Conservation (phyloP, 139 green algal genomes). For the Picochlorum costavermella region DNA sequence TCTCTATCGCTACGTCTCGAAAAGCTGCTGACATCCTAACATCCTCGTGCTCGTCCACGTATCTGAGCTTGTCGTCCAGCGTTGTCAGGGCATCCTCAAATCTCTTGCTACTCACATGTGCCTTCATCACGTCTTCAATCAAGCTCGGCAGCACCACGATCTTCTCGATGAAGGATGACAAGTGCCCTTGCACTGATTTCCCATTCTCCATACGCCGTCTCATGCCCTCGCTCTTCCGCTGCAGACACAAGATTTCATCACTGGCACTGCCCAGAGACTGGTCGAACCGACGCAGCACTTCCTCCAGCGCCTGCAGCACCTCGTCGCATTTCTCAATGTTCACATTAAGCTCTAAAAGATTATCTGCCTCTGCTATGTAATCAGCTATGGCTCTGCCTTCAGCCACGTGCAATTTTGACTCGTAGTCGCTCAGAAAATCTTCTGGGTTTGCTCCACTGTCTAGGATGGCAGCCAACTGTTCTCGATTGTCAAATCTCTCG, state of each 20-base stretch:
- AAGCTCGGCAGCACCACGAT: slow-evolving; percentile 72
- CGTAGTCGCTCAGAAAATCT: slow-evolving; percentile 71
- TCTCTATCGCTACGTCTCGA: slow-evolving; percentile 74
- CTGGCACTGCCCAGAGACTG: slow-evolving; percentile 63
- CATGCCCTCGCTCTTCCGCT: slow-evolving; percentile 79
- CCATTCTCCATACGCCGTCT: slow-evolving; percentile 78
- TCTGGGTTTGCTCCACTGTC: slow-evolving; percentile 56
- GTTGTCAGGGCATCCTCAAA: slow-evolving; percentile 61
- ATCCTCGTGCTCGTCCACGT: slow-evolving; percentile 33
- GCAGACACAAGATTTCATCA: slow-evolving; percentile 72
- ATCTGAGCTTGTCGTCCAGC: slow-evolving; percentile 72
- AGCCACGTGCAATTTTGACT: slow-evolving; percentile 69
- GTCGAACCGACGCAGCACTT: slow-evolving; percentile 79
- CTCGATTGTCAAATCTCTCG: slow-evolving; percentile 63
- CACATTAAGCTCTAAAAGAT: slow-evolving; percentile 71
- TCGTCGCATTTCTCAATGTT: slow-evolving; percentile 84
- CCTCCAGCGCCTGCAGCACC: slow-evolving; percentile 84
- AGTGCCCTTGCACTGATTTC: slow-evolving; percentile 43
- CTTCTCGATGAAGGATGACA: slow-evolving; percentile 65
- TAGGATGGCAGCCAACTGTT: slow-evolving; percentile 71
- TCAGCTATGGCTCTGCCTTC: slow-evolving; percentile 91
- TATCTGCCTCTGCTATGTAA: slow-evolving; percentile 87
- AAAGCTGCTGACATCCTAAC: slow-evolving; percentile 30
- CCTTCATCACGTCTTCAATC: slow-evolving; percentile 71
- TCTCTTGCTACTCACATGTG: slow-evolving; percentile 55